Base-by-base conservation (phyloP, 2,329 filamentous ascomycete species). In the Akanthomyces muscarius region DNA sequence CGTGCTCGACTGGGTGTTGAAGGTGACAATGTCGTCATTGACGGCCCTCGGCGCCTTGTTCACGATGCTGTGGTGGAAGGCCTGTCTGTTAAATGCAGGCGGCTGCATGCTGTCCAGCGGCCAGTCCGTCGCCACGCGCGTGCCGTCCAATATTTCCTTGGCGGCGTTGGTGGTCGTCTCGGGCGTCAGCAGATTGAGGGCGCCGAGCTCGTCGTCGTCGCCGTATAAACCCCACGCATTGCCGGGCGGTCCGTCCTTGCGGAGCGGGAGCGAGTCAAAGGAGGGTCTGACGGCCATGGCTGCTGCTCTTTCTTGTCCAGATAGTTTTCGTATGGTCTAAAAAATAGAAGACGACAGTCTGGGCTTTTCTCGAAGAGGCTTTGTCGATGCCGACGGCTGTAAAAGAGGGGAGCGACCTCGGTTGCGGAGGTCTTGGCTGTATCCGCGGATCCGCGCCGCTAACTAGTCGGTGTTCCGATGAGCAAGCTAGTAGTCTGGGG, bases 181-280 rank as follows among this genome's bases (percentile, higher is more conserved):
- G 0, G 72, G 67, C 0, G 82, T 85, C 61, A 86, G 75, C 2
- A 83, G 75, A 69, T 85, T 85, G 1, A 86, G 74, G 67, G 80
- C 83, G 28, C 83, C 83, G 13, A 83, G 74, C 66, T 85, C 73
- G 64, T 86, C 83, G 3, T 74, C 63, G 5, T 74, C 68, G 3
- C 82, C 83, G 65, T 82, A 85, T 5, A 83, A 77, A 0, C 82
- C 82, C 83, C 83, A 86, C 6, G 83, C 81, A 63, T 85, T 85
- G 8, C 80, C 80, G 3, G 71, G 75, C 7, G 82, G 81, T 0
- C 81, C 81, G 62, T 76, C 70, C 53, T 80, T 78, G 62, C 77
- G 76, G 1, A 85, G 74, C 0, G 82, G 82, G 0, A 85, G 78
- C 3, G 76, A 72, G 7, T 79, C 72, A 65, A 83, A 83, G 0